Conservation (phyloP, 1,284 basidiomycete species). For the Rhodotorula sp. region DNA sequence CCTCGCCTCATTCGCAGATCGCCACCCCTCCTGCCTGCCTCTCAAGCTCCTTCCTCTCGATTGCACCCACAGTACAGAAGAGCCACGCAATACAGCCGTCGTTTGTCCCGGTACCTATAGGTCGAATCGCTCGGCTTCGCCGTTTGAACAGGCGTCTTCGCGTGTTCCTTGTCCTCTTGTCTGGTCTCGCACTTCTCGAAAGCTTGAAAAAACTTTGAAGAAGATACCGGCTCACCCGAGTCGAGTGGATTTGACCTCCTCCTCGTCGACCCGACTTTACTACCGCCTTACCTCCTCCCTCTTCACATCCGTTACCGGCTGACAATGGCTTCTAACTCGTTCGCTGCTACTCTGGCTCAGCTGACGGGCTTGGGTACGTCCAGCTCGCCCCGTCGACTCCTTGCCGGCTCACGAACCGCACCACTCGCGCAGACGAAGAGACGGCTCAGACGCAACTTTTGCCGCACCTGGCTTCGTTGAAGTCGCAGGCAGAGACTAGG, state of each 20-base stretch:
- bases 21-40: too few relatives aligned
- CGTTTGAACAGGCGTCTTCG: not conserved
- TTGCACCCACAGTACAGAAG: too few relatives aligned
- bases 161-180: too few relatives aligned
- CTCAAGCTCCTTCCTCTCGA: too few relatives aligned
- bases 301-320: too few relatives aligned
- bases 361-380: constrained; percentile 26
- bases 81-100: too few relatives aligned
- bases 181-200: too few relatives aligned
- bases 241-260: not conserved
- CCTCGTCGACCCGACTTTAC: not conserved
- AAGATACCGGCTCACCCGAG: too few relatives aligned
- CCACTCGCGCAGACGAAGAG: not conserved
- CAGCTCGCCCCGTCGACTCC: not conserved
- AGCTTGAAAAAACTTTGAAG: too few relatives aligned
- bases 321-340: not conserved
- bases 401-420: not conserved
- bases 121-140: not conserved
- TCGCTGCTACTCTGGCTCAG: constrained; percentile 15
- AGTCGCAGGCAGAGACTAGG: not conserved
- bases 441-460: constrained; percentile 16
- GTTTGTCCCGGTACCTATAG: too few relatives aligned
- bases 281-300: not conserved
- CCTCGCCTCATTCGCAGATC: too few relatives aligned
- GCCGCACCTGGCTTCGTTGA: constrained; percentile 18